Conservation (phyloP, 371 early-diverging fungal species). For the Chytridiales sp. region DNA sequence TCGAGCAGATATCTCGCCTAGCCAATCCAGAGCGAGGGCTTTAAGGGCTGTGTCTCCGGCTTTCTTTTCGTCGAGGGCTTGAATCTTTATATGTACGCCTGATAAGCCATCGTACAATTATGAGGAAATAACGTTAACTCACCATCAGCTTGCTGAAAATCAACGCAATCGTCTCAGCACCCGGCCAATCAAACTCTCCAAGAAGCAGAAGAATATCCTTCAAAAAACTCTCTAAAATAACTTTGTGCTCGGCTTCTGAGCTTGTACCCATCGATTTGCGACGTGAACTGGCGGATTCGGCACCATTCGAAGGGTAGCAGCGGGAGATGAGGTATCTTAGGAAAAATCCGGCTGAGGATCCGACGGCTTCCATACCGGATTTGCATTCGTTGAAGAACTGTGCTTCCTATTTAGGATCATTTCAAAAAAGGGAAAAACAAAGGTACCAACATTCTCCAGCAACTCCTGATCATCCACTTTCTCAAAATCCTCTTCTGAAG, state of each 20-base stretch:
- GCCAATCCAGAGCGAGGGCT: conserved; percentile 72
- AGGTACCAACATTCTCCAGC: not conserved
- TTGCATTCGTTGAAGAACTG: conserved; percentile 5
- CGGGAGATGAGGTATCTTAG: conserved; percentile 21
- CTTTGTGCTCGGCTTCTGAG: conserved; percentile 74
- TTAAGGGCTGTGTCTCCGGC: conserved; percentile 58
- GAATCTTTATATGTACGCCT: conserved; percentile 18
- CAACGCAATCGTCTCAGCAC: conserved; percentile 68
- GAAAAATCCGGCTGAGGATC: conserved; percentile 8
- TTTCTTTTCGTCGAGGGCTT: conserved; percentile 26
- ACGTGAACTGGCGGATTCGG: conserved; percentile 46
- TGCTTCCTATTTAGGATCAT: not conserved
- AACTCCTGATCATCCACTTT: too few species aligned
- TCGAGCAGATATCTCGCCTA: conserved; percentile 50
- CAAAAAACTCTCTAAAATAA: conserved; percentile 66
- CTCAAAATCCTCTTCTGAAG: too few species aligned
- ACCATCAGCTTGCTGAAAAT: conserved; percentile 68
- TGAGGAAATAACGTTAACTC: not conserved
- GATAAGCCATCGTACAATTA: not conserved
- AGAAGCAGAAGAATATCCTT: conserved; percentile 71
- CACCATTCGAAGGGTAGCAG: not conserved
- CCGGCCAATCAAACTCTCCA: conserved; percentile 90
- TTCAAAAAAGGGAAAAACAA: conserved; percentile 22
- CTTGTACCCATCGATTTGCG: conserved; percentile 27
- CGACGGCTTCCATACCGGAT: conserved; percentile 5